Base-by-base conservation (phyloP, 2,329 filamentous ascomycete species). In the Alternaria consortialis region DNA sequence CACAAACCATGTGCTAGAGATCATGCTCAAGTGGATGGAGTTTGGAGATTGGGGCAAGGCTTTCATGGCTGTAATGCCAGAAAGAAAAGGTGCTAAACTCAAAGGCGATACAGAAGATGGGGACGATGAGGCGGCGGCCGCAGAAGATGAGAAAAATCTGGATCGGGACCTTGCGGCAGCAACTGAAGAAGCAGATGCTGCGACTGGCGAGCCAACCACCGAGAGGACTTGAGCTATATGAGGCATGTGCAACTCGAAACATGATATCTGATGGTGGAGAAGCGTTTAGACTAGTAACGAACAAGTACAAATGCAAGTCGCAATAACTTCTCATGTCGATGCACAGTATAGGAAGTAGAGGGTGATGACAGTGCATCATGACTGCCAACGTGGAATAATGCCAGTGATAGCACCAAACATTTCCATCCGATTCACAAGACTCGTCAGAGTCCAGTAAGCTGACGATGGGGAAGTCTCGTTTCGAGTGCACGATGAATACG, bases 1-100 rank as follows among this genome's bases (percentile, higher is more conserved):
- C 4, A 97, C 94, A 7, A 99, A 98, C 75, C 95, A 99, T 74
- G 95, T 99, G 1, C 87, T 95, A 47, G 94, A 98, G 80, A 98
- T 99, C 64, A 97, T 99, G 92, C 81, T 97, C 46, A 89, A 88
- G 67, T 99, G 94, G 93, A 80, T 99, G 56, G 93, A 97, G 79
- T 88, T 87, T 50, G 92, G 91, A 2, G 91, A 98, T 77, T 99
- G 95, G 95, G 94, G 90, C 1, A 84, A 91, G 74, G 94, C 95
- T 0, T 99, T 99, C 76, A 81, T 94, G 80, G 85, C 87, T 52
- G 93, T 96, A 4, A 94, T 99, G 68, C 95, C 95, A 0, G 93
- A 93, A 80, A 84, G 95, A 64, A 99, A 99, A 78, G 93, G 92
- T 1, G 93, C 91, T 0, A 86, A 84, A 56, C 74, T 97, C 69